Conservation (phyloP, 352 stramenopile genomes). For the Phytophthora kernoviae region DNA sequence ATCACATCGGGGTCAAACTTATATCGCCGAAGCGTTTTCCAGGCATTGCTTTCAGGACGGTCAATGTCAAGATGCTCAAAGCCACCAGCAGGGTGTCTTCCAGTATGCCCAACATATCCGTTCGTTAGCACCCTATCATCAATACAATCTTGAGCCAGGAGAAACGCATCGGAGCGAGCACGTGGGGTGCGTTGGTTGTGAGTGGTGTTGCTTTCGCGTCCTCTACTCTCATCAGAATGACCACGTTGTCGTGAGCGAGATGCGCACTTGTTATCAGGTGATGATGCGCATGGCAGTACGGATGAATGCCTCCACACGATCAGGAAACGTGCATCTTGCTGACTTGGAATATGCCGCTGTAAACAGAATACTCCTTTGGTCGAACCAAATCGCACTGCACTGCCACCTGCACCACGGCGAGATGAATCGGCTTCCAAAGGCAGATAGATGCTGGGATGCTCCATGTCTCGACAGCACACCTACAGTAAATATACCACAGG, state of each 20-base stretch:
- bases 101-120: too few species aligned
- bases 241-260: neutral
- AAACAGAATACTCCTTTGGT: conserved; percentile 46
- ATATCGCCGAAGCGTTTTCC: conserved; percentile 22
- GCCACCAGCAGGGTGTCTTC: too few species aligned
- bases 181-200: conserved; percentile 9
- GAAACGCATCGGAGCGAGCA: conserved; percentile 23
- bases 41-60: conserved; percentile 7
- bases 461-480: conserved; percentile 48
- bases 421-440: neutral
- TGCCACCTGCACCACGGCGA: neutral
- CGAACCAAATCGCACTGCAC: neutral
- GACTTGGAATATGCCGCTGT: conserved; percentile 38
- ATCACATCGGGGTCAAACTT: conserved; percentile 52
- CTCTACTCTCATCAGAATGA: neutral
- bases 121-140: neutral
- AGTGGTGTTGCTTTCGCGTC: neutral
- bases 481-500: conserved; percentile 11
- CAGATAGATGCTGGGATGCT: conserved; percentile 24
- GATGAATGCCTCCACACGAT: conserved; percentile 42
- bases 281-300: neutral
- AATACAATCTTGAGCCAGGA: conserved; percentile 8
- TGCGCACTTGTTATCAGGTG: neutral
- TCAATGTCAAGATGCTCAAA: conserved; percentile 21
- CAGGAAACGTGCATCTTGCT: conserved; percentile 42